Base-by-base conservation (phyloP, 768 basidiomycete species). In the Clitopilus hobsonii region DNA sequence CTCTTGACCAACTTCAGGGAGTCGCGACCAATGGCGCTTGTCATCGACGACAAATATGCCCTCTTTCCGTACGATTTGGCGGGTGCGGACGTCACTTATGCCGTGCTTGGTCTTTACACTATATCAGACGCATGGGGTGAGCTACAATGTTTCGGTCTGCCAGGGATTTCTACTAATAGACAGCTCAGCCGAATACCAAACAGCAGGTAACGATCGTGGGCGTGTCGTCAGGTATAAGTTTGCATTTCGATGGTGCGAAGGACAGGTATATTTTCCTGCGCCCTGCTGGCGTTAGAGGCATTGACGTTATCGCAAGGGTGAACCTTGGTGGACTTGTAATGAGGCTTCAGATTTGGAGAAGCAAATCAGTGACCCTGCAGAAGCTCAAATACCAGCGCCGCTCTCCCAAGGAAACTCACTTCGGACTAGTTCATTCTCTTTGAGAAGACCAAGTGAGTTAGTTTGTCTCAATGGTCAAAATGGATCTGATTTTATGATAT, bases 211-310 rank as follows among this genome's bases (percentile, higher is more conserved):
- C 56, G 68, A 71, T 16, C 66, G 61, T 27, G 79, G 80, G 10
- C 71, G 69, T n/a, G 81, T 89, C n/a, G 77, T 89, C 11, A 75
- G 90, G 6, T 89, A 83, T 65, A 93, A 92, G 65, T 91, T 93
- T 61, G 84, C 86, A 4, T 93, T 93, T 59, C 86, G 87, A 60
- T 93, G 90, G 89, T 89, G 88, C 58, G 80, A 85, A 56, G 79
- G 75, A 38, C 91, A 92, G 71, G 88, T 68, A 59, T 52, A 61
- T 20, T 30, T 49, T 13, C 26, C 26, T 30, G 23, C 53, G 24
- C 13, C 30, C 28, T 16, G 18, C 48, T 41, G 6, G 30, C 47
- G n/a, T 38, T 45, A 16, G 22, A 22, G 16, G 45, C 29, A 29
- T 27, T 26, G 6, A 7, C 27, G 6, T 13, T 16, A 48, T 10